Percentiles rank a stretch among this genome's conserved stretches.
phyloP scores from a whole-genome alignment of 2,329 filamentous ascomycete genomes.

The Berkeleyomyces basicola region DNA sequence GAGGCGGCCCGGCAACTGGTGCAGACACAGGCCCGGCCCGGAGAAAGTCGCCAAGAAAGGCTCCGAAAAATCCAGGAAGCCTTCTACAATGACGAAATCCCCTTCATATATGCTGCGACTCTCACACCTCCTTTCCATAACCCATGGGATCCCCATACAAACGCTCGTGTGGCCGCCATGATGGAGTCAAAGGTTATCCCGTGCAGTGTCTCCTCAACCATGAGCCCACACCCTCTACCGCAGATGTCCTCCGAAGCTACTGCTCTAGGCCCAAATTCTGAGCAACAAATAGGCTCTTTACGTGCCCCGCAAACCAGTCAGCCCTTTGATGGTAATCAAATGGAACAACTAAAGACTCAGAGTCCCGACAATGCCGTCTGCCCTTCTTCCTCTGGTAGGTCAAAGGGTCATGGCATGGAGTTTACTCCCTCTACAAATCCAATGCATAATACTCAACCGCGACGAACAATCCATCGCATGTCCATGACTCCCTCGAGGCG shows the following conservation, averaged over 20 bases:
- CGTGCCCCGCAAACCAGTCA: not conserved
- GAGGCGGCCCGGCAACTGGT: not conserved
- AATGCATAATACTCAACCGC: not conserved
- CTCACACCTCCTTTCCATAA: constrained; percentile 8
- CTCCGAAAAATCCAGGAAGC: constrained; percentile 1
- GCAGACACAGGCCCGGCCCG: not conserved
- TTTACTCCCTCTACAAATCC: not conserved
- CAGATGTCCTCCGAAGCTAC: not conserved
- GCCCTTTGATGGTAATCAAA: not conserved
- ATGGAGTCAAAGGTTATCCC: not conserved
- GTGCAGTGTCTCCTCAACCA: not conserved
- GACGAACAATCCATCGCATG: not conserved
- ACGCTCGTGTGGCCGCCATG: not conserved
- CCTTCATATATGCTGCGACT: constrained; percentile 5
- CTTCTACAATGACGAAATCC: constrained; percentile 5
- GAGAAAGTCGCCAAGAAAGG: not conserved
- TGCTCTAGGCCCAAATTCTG: not conserved
- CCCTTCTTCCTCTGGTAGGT: not conserved
- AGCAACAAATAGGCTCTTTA: not conserved
- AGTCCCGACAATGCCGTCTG: not conserved
- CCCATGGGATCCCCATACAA: constrained; percentile 1
- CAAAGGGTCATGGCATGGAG: not conserved
- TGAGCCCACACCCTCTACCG: not conserved
- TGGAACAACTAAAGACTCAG: not conserved
- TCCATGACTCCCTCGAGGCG: constrained; percentile 6